Conservation (phyloP, 768 basidiomycete species). For the Tulasnella sp. region DNA sequence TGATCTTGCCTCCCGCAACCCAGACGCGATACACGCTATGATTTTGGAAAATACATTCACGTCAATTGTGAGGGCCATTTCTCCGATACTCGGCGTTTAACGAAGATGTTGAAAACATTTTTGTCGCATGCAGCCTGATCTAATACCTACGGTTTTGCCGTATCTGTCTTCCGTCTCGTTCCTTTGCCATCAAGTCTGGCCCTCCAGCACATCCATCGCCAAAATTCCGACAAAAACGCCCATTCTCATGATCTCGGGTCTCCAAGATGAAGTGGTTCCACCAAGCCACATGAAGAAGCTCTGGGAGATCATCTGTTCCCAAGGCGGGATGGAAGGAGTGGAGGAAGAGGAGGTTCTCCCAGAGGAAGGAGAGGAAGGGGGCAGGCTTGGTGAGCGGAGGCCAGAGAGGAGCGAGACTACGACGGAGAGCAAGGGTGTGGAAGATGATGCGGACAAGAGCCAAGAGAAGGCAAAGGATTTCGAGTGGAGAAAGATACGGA, state of each 20-base stretch:
- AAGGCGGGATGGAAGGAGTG: neutral
- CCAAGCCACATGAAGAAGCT: constrained; percentile 47
- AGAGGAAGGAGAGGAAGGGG: constrained; percentile 34
- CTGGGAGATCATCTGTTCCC: constrained; percentile 36
- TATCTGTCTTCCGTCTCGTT: constrained; percentile 46
- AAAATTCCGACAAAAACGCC: constrained; percentile 45
- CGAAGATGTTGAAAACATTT: neutral
- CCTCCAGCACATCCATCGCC: constrained; percentile 42
- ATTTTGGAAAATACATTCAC: constrained; percentile 55
- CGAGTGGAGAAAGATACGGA: constrained; percentile 25
- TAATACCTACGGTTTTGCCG: constrained; percentile 49
- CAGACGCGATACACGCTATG: constrained; percentile 45
- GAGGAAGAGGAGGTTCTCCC: neutral
- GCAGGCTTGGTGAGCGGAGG: constrained; percentile 12
- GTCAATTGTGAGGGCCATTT: constrained; percentile 42
- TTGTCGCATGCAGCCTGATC: constrained; percentile 39
- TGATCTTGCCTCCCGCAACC: constrained; percentile 50
- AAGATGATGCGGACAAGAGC: constrained; percentile 38
- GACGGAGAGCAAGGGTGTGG: constrained; percentile 7
- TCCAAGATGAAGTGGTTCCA: constrained; percentile 50
- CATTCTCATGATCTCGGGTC: constrained; percentile 49
- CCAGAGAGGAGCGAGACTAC: neutral
- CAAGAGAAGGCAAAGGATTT: constrained; percentile 26
- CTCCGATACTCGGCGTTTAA: neutral
- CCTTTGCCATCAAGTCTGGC: constrained; percentile 49